These are phyloP conservation scores for Hyparrhenia diplandra DNA, from an alignment of 176 grass and related monocot species.

Conservation along the genomic window DNA sequence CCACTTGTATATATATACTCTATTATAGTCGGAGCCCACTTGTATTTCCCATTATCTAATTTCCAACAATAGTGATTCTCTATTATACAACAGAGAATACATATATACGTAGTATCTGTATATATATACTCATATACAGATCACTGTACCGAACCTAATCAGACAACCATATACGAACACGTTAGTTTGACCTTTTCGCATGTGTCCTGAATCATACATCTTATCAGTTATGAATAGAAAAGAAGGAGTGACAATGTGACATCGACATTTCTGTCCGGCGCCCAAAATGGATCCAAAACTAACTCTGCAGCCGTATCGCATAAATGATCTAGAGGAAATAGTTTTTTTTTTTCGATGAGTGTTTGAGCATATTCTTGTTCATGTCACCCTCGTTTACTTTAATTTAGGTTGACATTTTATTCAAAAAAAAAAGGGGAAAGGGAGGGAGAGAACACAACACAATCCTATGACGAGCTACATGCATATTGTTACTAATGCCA, in stretches of 20 bases:
- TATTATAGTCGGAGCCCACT: no score
- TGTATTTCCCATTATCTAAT: neutral
- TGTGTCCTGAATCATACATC: neutral
- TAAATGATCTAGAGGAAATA: neutral
- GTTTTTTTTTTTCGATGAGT: neutral
- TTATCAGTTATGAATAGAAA: neutral
- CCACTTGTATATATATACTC: neutral
- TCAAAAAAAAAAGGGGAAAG: neutral
- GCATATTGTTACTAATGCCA: neutral
- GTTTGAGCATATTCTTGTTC: neutral
- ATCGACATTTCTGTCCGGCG: neutral
- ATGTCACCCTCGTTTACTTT: neutral
- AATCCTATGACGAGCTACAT: neutral
- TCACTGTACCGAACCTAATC: neutral
- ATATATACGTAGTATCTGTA: no score
- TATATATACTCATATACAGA: neutral
- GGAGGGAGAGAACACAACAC: neutral
- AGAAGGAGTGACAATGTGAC: neutral
- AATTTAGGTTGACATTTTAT: neutral
- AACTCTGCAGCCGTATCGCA: constrained; percentile 13
- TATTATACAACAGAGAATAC: neutral
- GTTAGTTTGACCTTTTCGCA: constrained; percentile 11
- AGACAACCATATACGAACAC: neutral
- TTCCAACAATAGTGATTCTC: neutral
- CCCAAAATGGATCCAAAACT: neutral